phyloP scores from a whole-genome alignment of 148 eudicot genomes.

The Simmondsia chinensis region DNA sequence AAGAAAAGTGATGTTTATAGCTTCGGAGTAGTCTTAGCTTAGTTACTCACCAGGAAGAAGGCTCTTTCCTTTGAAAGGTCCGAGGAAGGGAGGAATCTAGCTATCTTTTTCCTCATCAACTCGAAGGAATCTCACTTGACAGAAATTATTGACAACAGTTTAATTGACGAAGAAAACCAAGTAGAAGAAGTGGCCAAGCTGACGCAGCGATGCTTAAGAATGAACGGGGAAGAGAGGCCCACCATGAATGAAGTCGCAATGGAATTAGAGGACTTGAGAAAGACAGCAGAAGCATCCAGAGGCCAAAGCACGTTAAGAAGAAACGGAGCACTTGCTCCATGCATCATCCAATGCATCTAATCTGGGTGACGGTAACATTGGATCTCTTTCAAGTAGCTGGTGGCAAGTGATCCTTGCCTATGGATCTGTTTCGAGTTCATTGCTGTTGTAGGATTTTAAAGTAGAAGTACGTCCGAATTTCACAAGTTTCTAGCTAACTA shows the following conservation, averaged over 20 bases:
- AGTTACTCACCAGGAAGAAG: background rate
- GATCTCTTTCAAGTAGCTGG: too few species aligned
- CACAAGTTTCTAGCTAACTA: too few species aligned
- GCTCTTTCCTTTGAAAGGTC: background rate
- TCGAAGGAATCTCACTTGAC: background rate
- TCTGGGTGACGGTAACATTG: too few species aligned
- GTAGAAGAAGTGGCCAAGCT: constrained; percentile 1
- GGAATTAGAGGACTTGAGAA: background rate
- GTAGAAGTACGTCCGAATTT: too few species aligned
- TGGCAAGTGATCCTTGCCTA: too few species aligned
- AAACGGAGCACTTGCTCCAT: constrained; percentile 1
- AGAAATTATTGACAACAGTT: background rate
- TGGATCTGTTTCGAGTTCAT: too few species aligned
- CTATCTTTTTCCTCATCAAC: background rate
- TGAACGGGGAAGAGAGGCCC: constrained; percentile 8
- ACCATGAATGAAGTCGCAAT: constrained; percentile 11
- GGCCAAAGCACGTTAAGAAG: too few species aligned
- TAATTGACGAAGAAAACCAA: background rate
- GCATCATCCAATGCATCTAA: constrained; percentile 6
- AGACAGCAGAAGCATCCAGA: too few species aligned
- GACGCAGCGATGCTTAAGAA: constrained; percentile 2
- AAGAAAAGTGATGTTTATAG: constrained; percentile 9
- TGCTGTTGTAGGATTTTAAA: too few species aligned
- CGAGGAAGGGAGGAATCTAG: background rate
- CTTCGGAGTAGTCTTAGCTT: constrained; percentile 6